Evolutionary conservation across 257 asterid genomes (phyloP).

Genomic region (Plantago elongata): DNA sequence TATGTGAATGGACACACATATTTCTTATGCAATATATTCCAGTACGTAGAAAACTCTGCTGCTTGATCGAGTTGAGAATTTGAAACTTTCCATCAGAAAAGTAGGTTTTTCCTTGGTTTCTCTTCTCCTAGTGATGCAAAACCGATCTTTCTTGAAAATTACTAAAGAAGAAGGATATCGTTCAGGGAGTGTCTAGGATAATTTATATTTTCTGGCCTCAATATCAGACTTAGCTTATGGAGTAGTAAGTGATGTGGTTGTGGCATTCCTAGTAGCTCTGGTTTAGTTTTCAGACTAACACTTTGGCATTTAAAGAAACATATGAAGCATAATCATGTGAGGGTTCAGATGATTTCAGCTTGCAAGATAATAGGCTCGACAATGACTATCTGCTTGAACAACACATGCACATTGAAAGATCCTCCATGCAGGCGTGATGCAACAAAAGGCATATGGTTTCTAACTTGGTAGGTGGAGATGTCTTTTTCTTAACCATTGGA

Average conservation of each 20-base stretch:
- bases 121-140: slow-evolving; percentile 12
- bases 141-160: slow-evolving; percentile 25
- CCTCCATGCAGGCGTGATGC: not conserved
- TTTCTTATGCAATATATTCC: too few species aligned
- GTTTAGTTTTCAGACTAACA: slow-evolving; percentile 25
- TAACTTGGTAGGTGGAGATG: not conserved
- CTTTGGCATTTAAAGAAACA: slow-evolving; percentile 26
- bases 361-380: slow-evolving; percentile 20
- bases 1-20: not conserved
- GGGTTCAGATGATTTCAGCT: slow-evolving; percentile 13
- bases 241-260: slow-evolving; percentile 24
- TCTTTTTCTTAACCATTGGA: not conserved
- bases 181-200: not conserved
- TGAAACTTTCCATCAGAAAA: slow-evolving; percentile 13
- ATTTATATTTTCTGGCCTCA: slow-evolving; percentile 6
- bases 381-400: slow-evolving; percentile 19
- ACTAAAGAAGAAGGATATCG: not conserved
- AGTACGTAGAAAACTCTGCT: too few species aligned
- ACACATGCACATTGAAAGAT: slow-evolving; percentile 2
- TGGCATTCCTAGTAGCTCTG: slow-evolving; percentile 28
- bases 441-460: not conserved
- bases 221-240: slow-evolving; percentile 14
- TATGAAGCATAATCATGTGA: slow-evolving; percentile 28
- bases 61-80: too few species aligned
- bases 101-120: slow-evolving; percentile 23